Evolutionary conservation across 139 green algal genomes (phyloP).

Genomic region (Zygnema circumcarinatum): DNA sequence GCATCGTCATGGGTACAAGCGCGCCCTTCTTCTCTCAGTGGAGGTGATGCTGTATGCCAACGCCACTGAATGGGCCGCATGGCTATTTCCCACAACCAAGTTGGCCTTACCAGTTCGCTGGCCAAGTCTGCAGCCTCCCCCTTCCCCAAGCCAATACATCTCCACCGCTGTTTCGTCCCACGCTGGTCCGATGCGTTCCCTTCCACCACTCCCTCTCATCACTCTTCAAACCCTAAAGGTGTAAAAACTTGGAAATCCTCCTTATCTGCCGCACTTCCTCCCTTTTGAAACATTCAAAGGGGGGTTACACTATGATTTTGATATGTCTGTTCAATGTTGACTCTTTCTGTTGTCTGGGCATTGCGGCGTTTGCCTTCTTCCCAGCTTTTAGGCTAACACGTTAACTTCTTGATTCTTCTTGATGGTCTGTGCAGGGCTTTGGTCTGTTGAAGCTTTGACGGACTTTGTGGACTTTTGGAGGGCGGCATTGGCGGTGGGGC

Average conservation of each 20-base stretch:
- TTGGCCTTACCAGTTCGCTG: conserved; percentile 30
- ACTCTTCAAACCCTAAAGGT: background rate
- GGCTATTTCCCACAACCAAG: conserved; percentile 16
- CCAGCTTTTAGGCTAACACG: too few relatives aligned
- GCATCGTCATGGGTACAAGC: conserved; percentile 4
- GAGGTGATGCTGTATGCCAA: conserved; percentile 53
- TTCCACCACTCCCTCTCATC: background rate
- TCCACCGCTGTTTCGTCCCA: conserved; percentile 36
- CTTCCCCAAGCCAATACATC: conserved; percentile 25
- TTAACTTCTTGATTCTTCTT: too few relatives aligned
- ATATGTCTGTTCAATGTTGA: too few relatives aligned
- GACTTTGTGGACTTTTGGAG: conserved; percentile 29
- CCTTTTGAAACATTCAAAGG: background rate
- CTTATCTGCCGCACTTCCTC: background rate
- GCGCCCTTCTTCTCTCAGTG: conserved; percentile 19
- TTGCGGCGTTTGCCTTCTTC: too few relatives aligned
- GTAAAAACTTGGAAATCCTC: background rate
- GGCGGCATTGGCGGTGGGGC: background rate
- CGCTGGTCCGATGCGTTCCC: background rate
- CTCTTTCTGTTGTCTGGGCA: too few relatives aligned
- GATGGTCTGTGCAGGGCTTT: conserved; percentile 32
- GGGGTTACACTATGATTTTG: too few relatives aligned
- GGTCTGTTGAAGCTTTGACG: background rate
- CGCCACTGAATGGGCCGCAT: background rate
- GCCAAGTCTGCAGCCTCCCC: conserved; percentile 34